Conservation (phyloP, 257 asterid genomes). For the Nicotiana attenuata region DNA sequence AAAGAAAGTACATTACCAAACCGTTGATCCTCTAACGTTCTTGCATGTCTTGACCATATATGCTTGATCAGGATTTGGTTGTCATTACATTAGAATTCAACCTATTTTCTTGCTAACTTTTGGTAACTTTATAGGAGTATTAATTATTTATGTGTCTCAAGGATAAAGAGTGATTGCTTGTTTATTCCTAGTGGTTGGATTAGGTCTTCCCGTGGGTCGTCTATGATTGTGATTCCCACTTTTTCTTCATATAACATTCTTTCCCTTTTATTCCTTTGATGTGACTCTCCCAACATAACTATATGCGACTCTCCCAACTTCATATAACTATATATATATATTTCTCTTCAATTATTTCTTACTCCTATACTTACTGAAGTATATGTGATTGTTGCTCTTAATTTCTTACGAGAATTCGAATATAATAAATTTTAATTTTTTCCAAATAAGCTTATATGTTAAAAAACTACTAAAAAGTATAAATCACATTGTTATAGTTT, state of each 20-base stretch:
- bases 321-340: too few relatives aligned
- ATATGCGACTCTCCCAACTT: conserved; percentile 3
- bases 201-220: conserved; percentile 1
- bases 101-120: not conserved
- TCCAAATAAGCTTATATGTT: not conserved
- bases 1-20: too few relatives aligned
- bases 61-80: not conserved
- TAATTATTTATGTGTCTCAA: not conserved
- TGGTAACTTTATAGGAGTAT: not conserved
- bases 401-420: not conserved
- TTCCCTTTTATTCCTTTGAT: conserved; percentile 4
- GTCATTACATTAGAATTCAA: conserved; percentile 1
- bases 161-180: not conserved
- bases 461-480: not conserved
- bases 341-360: not conserved
- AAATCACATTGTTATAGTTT: not conserved
- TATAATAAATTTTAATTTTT: not conserved
- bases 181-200: conserved; percentile 1
- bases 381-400: not conserved
- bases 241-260: conserved; percentile 1
- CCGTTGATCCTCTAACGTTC: not conserved
- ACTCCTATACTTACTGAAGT: not conserved
- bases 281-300: not conserved
- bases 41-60: conserved; percentile 3
- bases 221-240: not conserved